Evolutionary conservation across 2,329 filamentous ascomycete genomes (phyloP), one percentile per base, ranked within the genome.

Genomic region (Pyrenophora graminea): DNA sequence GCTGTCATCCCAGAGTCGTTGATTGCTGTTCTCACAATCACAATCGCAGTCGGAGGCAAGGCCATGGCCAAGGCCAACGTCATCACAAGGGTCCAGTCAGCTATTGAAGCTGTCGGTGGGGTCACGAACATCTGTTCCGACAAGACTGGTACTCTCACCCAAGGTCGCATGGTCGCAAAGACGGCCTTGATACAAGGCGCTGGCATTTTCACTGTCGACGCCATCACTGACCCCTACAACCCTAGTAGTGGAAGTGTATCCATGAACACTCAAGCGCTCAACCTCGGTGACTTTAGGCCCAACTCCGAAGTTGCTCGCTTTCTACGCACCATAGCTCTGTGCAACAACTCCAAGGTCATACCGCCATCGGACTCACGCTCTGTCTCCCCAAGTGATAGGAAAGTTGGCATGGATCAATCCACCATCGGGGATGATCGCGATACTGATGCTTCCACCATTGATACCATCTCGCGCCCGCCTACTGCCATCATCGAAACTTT

Each of bases 11-110:
- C 77, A 2, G 77, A 77, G 49, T 77, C 81, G 32, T 74, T 88
- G 37, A 83, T 87, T 30, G 86, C 85, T 4, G 85, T 87, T 2
- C 72, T 88, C 25, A 88, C 85, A 27, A 87, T 88, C 46, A 87
- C 85, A 3, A 86, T 88, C 77, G 69, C 72, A 3, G 72, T 74
- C 13, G 73, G 73, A 39, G 72, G 70, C 8, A 75, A 75, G 56
- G 70, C 68, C 34, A 76, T 76, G 73, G 73, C 71, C 21, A 71
- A 67, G 33, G 67, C 71, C 38, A 72, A 75, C 47, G 73, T 76
- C 59, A 72, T 76, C 40, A 73, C 72, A 25, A 62, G 73, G 43
- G 73, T 74, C 13, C 63, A 73, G 33, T 67, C 68, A 2, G 69
- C 72, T 21, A 71, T 76, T 33, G 73, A 76, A 48, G 73, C 73